Conservation (phyloP, 805 yeast species). For the Cyberlindnera samutprakarnensis region DNA sequence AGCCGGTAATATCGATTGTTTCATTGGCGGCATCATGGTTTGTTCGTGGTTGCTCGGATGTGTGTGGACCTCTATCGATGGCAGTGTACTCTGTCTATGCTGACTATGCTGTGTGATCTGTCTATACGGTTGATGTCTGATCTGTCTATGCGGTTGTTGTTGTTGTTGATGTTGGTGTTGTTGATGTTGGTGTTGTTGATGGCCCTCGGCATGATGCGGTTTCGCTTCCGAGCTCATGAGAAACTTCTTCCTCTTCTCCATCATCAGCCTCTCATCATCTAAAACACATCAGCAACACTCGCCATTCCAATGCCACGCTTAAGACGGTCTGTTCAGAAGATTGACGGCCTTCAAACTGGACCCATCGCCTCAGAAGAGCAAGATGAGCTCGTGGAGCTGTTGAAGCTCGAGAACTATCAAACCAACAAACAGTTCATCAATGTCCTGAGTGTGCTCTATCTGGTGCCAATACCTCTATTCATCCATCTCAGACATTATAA, state of each 20-base stretch:
- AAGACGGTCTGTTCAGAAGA: constrained; percentile 7
- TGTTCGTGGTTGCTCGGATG: too few relatives aligned
- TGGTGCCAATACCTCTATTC: constrained; percentile 12
- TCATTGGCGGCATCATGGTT: constrained; percentile 1
- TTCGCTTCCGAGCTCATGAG: too few relatives aligned
- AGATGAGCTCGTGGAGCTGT: constrained; percentile 13
- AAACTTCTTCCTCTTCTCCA: too few relatives aligned
- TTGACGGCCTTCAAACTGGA: constrained; percentile 7
- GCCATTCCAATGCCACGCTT: constrained; percentile 14
- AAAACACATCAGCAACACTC: neutral
- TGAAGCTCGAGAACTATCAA: constrained; percentile 7
- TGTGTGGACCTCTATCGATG: too few relatives aligned
- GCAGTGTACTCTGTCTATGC: neutral
- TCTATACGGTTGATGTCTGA: too few relatives aligned
- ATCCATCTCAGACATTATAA: constrained; percentile 10
- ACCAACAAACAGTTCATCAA: constrained; percentile 12
- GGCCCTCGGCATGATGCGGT: too few relatives aligned
- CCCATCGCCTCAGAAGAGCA: constrained; percentile 16
- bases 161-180: too few relatives aligned
- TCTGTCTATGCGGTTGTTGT: too few relatives aligned
- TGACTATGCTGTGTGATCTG: too few relatives aligned
- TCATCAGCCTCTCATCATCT: too few relatives aligned
- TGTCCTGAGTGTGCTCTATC: constrained; percentile 9
- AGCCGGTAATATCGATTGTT: constrained; percentile 4
- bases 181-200: too few relatives aligned